Percentiles rank a stretch among this genome's conserved stretches.
phyloP scores from a whole-genome alignment of 257 asterid species.

The Nicotiana paniculata region DNA sequence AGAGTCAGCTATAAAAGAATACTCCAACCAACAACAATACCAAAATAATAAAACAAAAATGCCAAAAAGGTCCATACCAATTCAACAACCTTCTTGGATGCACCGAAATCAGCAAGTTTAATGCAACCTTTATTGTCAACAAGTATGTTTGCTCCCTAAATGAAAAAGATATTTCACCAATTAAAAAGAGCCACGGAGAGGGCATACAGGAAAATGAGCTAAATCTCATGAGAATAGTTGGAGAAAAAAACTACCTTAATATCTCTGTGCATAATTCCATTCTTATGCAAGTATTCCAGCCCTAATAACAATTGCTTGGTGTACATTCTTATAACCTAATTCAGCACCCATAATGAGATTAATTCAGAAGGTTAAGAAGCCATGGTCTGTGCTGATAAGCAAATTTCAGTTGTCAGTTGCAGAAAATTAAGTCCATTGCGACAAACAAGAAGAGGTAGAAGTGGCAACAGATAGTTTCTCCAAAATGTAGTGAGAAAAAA shows the following conservation, averaged over 20 bases:
- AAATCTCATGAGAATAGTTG: neutral
- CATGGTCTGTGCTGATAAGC: conserved; percentile 2
- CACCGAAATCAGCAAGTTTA: conserved; percentile 99
- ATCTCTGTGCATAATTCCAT: conserved; percentile 97
- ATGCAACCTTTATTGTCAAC: conserved; percentile 97
- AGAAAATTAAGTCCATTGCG: neutral
- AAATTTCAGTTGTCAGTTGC: conserved; percentile 4
- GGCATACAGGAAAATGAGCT: neutral
- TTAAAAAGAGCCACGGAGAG: neutral
- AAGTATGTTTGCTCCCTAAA: conserved; percentile 96
- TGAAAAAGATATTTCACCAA: neutral
- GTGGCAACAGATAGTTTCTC: neutral
- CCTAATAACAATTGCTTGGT: conserved; percentile 89
- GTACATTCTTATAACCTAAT: conserved; percentile 94
- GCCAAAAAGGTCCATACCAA: conserved; percentile 43
- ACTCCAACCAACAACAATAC: conserved; percentile 17
- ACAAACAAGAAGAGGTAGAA: neutral
- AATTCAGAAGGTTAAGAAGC: conserved; percentile 8
- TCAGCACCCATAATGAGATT: conserved; percentile 6
- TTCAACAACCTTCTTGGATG: conserved; percentile 99
- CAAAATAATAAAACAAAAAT: neutral
- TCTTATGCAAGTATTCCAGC: conserved; percentile 87
- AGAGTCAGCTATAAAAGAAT: conserved; percentile 13
- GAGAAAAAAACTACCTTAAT: conserved; percentile 57
- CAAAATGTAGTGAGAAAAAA: neutral